Base-by-base conservation (phyloP, 2,329 filamentous ascomycete genomes). In the Botrytis deweyae region DNA sequence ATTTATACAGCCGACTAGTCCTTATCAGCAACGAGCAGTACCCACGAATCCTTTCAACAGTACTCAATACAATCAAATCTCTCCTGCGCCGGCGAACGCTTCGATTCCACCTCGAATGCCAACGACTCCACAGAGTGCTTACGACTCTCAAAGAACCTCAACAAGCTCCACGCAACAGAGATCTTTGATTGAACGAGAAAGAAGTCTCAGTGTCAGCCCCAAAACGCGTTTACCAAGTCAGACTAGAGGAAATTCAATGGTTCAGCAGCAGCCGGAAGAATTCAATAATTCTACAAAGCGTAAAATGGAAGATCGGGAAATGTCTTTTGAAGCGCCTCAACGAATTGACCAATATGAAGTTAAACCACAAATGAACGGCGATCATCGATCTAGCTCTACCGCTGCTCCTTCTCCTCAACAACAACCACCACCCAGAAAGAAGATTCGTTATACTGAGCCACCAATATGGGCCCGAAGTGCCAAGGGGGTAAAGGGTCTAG, bases 131-230 rank as follows among this genome's bases (percentile, higher is more conserved):
- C 65, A 36, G 38, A 82, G 82, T 76, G 80, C 83, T 67, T 85
- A 87, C 81, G 86, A 87, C 75, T 81, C 83, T 62, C 84, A 85
- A 76, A 84, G 84, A 81, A 82, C 88, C 80, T 85, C 86, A 4
- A 75, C 77, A 71, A 80, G 77, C 70, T 79, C 79, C 70, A 73
- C 75, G 74, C 84, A 82, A 64, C 81, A 83, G 62, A 84, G 86
- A 74, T 87, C 87, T 62, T 86, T 86, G 67, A 86, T 86, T 76
- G 91, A 93, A 72, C 88, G 91, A 78, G 92, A 93, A 75, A 85
- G 88, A 68, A 93, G 91, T 80, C 82, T 92, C 71, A 95, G 92
- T 79, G 89, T 95, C 69, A 95, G 92, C 81, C 93, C 93, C 44
- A 94, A 93, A 83, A 94, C 92, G 52, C 86, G 88, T 76, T 84